Evolutionary conservation across 1,284 basidiomycete species (phyloP).

Genomic region (Coniferiporia sulphurascens): DNA sequence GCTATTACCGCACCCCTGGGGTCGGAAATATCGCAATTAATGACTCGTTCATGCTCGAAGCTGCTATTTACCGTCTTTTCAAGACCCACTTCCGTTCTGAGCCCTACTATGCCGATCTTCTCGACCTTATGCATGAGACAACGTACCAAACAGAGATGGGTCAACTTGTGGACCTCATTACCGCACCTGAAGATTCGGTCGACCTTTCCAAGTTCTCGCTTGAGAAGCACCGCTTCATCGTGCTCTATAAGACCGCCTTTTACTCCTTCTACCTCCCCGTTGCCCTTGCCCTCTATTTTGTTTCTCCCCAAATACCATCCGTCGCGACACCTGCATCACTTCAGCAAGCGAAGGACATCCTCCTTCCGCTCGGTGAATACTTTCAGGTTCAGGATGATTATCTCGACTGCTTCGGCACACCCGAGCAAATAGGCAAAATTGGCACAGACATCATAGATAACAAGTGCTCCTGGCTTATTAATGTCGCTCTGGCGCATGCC

Average conservation of each 20-base stretch:
- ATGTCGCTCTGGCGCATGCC: conserved; percentile 72
- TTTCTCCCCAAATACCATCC: conserved; percentile 42
- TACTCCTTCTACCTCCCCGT: conserved; percentile 99
- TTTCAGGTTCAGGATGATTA: conserved; percentile 99
- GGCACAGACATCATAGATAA: conserved; percentile 99
- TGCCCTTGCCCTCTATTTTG: conserved; percentile 83
- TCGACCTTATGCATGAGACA: conserved; percentile 90
- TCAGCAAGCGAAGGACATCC: conserved; percentile 76
- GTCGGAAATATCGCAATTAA: conserved; percentile 93
- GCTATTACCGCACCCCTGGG: conserved; percentile 82
- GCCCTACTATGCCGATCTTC: conserved; percentile 80
- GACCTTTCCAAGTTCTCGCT: conserved; percentile 86
- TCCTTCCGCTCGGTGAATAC: conserved; percentile 94
- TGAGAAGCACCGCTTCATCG: conserved; percentile 86
- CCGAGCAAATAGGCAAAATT: conserved; percentile 93
- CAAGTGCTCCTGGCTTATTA: conserved; percentile 98
- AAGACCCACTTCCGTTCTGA: conserved; percentile 85
- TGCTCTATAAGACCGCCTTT: conserved; percentile 96
- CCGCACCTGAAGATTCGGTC: conserved; percentile 86
- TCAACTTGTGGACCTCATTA: conserved; percentile 93
- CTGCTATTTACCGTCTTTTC: conserved; percentile 87
- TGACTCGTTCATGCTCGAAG: conserved; percentile 96
- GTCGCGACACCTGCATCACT: conserved; percentile 72
- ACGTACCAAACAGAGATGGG: conserved; percentile 96
- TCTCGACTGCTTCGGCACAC: conserved; percentile 88